These are phyloP conservation scores for Trichoderma asperelloides DNA, from an alignment of 495 filamentous ascomycete species.

Conservation along the genomic window DNA sequence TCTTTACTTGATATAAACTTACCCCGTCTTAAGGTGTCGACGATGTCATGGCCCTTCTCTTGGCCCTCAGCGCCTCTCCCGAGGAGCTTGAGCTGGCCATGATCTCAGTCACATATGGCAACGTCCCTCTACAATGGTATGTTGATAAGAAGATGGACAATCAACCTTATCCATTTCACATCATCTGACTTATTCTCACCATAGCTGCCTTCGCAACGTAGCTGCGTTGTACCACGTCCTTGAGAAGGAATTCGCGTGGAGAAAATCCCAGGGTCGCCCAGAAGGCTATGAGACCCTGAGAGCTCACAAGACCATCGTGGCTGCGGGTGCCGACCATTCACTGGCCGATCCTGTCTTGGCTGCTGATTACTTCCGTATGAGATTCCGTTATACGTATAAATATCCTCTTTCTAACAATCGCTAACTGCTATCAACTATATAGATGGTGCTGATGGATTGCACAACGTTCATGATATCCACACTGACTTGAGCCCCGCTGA, in stretches of 20 bases:
- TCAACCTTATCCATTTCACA: slow-evolving; percentile 12
- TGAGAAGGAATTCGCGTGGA: slow-evolving; percentile 83
- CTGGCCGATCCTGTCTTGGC: slow-evolving; percentile 74
- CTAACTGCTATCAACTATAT: slow-evolving; percentile 5
- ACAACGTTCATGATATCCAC: slow-evolving; percentile 85
- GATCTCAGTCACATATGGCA: slow-evolving; percentile 87
- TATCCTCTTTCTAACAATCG: not conserved
- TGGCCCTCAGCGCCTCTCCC: slow-evolving; percentile 72
- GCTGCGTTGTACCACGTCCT: slow-evolving; percentile 88
- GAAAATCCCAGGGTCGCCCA: slow-evolving; percentile 51
- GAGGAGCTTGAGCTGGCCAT: slow-evolving; percentile 85
- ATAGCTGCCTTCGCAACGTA: slow-evolving; percentile 79
- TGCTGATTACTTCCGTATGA: slow-evolving; percentile 86
- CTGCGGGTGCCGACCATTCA: slow-evolving; percentile 76
- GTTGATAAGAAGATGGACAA: slow-evolving; percentile 7
- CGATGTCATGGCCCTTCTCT: slow-evolving; percentile 74
- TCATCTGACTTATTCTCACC: not conserved
- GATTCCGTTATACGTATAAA: not conserved
- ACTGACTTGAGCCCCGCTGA: slow-evolving; percentile 77
- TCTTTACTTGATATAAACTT: not conserved
- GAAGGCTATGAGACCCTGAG: slow-evolving; percentile 62
- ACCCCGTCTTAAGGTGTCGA: slow-evolving; percentile 59
- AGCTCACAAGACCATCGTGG: slow-evolving; percentile 67
- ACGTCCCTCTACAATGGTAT: slow-evolving; percentile 73
- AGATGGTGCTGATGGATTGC: slow-evolving; percentile 89